These are phyloP conservation scores for Phytophthora ohioensis DNA, from an alignment of 352 stramenopile species.

Conservation along the genomic window DNA sequence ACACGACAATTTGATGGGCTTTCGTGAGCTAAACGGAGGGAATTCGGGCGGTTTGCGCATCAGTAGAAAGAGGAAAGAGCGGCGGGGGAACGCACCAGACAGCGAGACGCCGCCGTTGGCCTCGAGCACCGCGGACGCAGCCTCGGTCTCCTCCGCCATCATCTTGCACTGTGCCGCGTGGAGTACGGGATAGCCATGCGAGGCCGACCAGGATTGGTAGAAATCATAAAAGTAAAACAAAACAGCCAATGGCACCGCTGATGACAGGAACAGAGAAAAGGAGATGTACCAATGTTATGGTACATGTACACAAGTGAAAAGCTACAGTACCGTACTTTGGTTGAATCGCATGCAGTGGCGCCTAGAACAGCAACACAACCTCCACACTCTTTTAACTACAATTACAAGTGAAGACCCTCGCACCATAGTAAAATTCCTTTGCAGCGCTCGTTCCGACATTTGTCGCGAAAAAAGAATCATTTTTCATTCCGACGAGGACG, in stretches of 20 bases:
- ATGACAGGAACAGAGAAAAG: not conserved
- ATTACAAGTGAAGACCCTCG: too few species aligned
- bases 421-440: too few species aligned
- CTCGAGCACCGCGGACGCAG: slow-evolving; percentile 9
- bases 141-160: slow-evolving; percentile 41
- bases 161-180: slow-evolving; percentile 39
- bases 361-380: too few species aligned
- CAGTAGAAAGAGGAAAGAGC: slow-evolving; percentile 26
- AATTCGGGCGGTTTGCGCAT: slow-evolving; percentile 16
- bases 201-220: slow-evolving; percentile 21
- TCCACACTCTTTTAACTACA: too few species aligned
- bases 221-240: slow-evolving; percentile 13
- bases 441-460: too few species aligned
- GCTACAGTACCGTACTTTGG: too few species aligned
- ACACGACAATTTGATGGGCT: slow-evolving; percentile 25
- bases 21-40: slow-evolving; percentile 22
- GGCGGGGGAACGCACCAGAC: slow-evolving; percentile 26
- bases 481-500: too few species aligned
- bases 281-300: not conserved
- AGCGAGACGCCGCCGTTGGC: slow-evolving; percentile 6
- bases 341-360: too few species aligned
- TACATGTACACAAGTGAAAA: too few species aligned
- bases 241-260: slow-evolving; percentile 2
- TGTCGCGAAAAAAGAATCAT: too few species aligned
- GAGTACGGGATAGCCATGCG: slow-evolving; percentile 10